These are phyloP conservation scores for Cardiospermum halicacabum DNA, from an alignment of 345 rosid genomes.

Conservation along the genomic window DNA sequence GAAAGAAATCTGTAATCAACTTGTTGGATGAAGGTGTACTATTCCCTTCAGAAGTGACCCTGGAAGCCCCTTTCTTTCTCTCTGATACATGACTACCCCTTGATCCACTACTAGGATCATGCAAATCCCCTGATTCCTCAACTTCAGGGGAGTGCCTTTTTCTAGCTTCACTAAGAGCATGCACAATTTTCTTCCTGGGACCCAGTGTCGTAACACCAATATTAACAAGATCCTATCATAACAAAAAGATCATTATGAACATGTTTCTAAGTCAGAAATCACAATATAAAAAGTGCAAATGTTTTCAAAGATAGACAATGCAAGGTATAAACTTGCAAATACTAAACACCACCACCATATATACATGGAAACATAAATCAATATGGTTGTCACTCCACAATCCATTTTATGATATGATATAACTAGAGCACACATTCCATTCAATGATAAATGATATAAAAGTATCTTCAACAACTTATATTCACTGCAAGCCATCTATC, in stretches of 20 bases:
- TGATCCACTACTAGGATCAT: constrained; percentile 12
- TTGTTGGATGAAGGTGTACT: constrained; percentile 50
- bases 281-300: neutral
- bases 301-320: neutral
- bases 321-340: neutral
- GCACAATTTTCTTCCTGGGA: constrained; percentile 84
- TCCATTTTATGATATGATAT: neutral
- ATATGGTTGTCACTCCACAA: constrained; percentile 1
- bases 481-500: neutral
- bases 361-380: neutral
- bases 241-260: neutral
- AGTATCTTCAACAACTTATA: neutral
- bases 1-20: constrained; percentile 84
- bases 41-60: constrained; percentile 29
- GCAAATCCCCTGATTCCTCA: constrained; percentile 20
- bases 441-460: neutral
- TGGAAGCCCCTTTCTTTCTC: constrained; percentile 32
- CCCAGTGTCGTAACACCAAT: constrained; percentile 88
- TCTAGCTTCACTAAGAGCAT: constrained; percentile 59
- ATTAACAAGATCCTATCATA: constrained; percentile 61
- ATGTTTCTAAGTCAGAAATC: neutral
- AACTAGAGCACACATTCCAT: neutral
- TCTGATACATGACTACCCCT: constrained; percentile 24
- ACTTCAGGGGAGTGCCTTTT: constrained; percentile 24
- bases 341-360: neutral